A percentile compares a stretch with the other conserved stretches of the same genome.
Evolutionary conservation across 345 rosid species (phyloP).

Genomic region (Salix purpurea): DNA sequence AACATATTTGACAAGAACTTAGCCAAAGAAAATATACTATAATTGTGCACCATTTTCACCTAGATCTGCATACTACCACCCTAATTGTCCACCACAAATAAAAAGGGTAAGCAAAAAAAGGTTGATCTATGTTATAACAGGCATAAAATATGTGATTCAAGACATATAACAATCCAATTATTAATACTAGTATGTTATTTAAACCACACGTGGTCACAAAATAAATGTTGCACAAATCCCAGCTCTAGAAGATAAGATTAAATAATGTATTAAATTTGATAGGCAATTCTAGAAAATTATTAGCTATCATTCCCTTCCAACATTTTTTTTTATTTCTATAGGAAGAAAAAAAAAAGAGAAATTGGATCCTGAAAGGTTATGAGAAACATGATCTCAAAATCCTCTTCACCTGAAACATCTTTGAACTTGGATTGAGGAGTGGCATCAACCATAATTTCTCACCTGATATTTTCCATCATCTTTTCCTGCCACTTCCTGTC

Average conservation of each 20-base stretch:
- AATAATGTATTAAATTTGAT: neutral
- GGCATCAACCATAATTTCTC: conserved; percentile 16
- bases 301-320: neutral
- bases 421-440: conserved; percentile 40
- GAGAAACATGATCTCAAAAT: neutral
- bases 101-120: neutral
- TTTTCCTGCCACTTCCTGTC: conserved; percentile 7
- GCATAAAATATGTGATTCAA: neutral
- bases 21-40: neutral
- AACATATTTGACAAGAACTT: neutral
- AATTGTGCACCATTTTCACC: neutral
- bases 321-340: too few relatives aligned
- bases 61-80: too few relatives aligned
- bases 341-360: neutral
- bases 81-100: neutral
- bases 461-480: conserved; percentile 27
- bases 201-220: neutral
- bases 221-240: neutral
- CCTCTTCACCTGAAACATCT: conserved; percentile 40
- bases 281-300: neutral
- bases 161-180: neutral
- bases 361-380: neutral
- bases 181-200: too few relatives aligned
- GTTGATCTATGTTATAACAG: neutral
- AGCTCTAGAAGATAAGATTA: neutral